A percentile compares a stretch with the other conserved stretches of the same genome.
phyloP scores from a whole-genome alignment of 306 rosid genomes.

The Pueraria montana region DNA sequence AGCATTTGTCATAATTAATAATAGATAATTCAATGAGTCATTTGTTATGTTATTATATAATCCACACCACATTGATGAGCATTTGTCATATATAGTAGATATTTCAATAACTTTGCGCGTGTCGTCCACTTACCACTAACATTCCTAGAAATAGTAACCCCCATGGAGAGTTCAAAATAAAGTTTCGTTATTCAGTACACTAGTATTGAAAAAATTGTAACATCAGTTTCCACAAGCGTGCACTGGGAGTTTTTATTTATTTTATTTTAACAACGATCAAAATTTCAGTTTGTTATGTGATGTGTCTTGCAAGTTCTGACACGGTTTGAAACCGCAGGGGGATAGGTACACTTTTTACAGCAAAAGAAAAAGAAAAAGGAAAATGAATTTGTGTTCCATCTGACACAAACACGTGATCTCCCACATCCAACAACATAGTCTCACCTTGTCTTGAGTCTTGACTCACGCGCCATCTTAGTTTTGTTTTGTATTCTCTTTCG shows the following conservation, averaged over 20 bases:
- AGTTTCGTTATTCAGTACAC: slow-evolving; percentile 12
- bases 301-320: slow-evolving; percentile 59
- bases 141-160: background rate
- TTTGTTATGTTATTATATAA: too few relatives aligned
- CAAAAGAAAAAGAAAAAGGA: background rate
- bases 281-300: background rate
- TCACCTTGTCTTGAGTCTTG: slow-evolving; percentile 39
- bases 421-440: slow-evolving; percentile 41
- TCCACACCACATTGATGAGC: too few relatives aligned
- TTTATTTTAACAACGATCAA: background rate
- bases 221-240: slow-evolving; percentile 13
- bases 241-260: background rate
- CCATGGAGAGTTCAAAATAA: slow-evolving; percentile 25
- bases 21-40: background rate
- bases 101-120: background rate
- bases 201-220: too few relatives aligned
- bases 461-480: slow-evolving; percentile 67
- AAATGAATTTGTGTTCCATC: slow-evolving; percentile 47
- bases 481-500: background rate
- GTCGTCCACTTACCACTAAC: background rate
- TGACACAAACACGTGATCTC: slow-evolving; percentile 80
- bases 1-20: background rate
- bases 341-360: slow-evolving; percentile 40
- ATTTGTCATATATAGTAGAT: too few relatives aligned
- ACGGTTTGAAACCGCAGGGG: slow-evolving; percentile 36